Conservation (phyloP, 805 yeast genomes). For the Candida jianshihensis region DNA sequence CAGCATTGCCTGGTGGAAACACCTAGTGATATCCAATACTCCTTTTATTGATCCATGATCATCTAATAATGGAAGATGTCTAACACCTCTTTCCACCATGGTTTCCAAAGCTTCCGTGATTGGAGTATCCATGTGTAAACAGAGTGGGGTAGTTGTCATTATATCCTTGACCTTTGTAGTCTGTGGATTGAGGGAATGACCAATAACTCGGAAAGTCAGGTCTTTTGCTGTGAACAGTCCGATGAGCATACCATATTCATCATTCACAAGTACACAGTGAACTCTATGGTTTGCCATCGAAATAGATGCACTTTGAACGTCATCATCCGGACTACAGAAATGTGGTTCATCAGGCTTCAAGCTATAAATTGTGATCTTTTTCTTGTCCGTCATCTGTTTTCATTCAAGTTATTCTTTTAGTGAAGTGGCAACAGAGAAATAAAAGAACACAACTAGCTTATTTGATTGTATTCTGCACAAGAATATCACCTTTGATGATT, state of each 20-base stretch:
- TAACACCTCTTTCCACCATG: constrained; percentile 35
- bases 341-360: constrained; percentile 31
- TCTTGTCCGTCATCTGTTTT: background rate
- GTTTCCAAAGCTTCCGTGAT: constrained; percentile 35
- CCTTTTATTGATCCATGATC: constrained; percentile 32
- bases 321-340: constrained; percentile 27
- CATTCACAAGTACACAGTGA: constrained; percentile 35
- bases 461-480: no score
- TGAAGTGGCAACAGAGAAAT: no score
- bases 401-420: background rate
- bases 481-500: no score
- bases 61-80: constrained; percentile 37
- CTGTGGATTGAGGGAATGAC: constrained; percentile 23
- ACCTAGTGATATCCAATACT: constrained; percentile 37
- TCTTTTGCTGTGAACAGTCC: constrained; percentile 41
- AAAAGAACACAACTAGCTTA: no score
- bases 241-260: constrained; percentile 20
- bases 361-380: constrained; percentile 11
- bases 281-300: constrained; percentile 32
- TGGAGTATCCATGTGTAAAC: constrained; percentile 29
- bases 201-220: constrained; percentile 36
- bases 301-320: constrained; percentile 27
- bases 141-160: constrained; percentile 34
- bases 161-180: constrained; percentile 27
- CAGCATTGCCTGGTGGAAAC: constrained; percentile 40